phyloP scores from a whole-genome alignment of 2,329 filamentous ascomycete genomes.

The Didymosphaeria variabile region DNA sequence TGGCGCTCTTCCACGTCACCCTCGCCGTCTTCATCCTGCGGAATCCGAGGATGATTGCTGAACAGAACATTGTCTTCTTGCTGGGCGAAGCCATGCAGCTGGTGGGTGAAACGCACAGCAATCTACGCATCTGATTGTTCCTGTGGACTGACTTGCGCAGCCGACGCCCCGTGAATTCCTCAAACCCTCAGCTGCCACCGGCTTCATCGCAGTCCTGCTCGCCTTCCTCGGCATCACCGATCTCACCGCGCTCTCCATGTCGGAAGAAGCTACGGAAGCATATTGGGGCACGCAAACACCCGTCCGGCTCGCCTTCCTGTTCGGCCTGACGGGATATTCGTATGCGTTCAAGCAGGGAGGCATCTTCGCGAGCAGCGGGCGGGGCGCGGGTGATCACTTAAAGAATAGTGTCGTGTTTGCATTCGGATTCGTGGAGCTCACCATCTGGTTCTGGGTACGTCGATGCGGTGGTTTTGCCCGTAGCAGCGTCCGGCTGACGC shows the following conservation, averaged over 20 bases:
- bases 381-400: conserved; percentile 65
- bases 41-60: conserved; percentile 74
- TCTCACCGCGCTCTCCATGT: conserved; percentile 56
- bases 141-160: conserved; percentile 49
- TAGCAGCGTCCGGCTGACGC: conserved; percentile 12
- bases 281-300: conserved; percentile 65
- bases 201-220: conserved; percentile 74
- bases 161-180: conserved; percentile 74
- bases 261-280: conserved; percentile 52
- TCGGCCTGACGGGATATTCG: conserved; percentile 69
- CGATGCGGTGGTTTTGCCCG: background rate
- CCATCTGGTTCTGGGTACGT: conserved; percentile 85
- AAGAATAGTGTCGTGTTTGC: conserved; percentile 88
- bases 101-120: conserved; percentile 58
- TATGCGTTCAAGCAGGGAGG: conserved; percentile 68
- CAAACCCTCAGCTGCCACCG: conserved; percentile 72
- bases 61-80: conserved; percentile 82
- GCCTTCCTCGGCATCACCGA: conserved; percentile 64
- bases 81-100: conserved; percentile 85
- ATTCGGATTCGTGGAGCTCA: conserved; percentile 83
- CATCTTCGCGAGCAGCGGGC: conserved; percentile 48
- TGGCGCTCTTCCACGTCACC: conserved; percentile 86
- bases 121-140: background rate
- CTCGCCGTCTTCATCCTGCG: conserved; percentile 85
- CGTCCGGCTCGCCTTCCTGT: conserved; percentile 71